These are phyloP conservation scores for Aspergillus asperescens DNA, from an alignment of 495 filamentous ascomycete genomes.

Conservation along the genomic window DNA sequence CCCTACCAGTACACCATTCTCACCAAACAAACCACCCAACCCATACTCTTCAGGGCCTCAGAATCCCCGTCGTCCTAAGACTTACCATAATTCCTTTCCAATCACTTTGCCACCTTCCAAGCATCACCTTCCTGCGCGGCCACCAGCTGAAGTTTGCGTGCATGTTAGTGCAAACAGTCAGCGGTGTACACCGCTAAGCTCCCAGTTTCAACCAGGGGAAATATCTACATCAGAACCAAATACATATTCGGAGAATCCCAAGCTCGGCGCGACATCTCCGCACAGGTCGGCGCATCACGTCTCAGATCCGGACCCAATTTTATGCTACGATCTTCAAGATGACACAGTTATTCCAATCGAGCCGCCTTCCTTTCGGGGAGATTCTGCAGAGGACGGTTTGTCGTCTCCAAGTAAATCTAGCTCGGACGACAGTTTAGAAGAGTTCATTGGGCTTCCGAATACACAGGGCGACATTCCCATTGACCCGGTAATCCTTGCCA, in stretches of 20 bases:
- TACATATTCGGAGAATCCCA: not conserved
- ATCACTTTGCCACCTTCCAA: conserved; percentile 15
- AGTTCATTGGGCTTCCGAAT: conserved; percentile 9
- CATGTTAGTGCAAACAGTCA: conserved; percentile 9
- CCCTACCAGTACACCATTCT: not conserved
- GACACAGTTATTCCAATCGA: conserved; percentile 7
- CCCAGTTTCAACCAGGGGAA: not conserved
- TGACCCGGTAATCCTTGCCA: conserved; percentile 17
- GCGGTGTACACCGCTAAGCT: not conserved
- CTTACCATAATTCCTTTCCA: not conserved
- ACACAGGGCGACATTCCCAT: conserved; percentile 16
- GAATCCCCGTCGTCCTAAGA: not conserved
- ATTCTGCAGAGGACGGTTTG: conserved; percentile 4
- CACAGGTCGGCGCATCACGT: not conserved
- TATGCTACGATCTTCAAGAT: not conserved
- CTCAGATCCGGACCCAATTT: not conserved
- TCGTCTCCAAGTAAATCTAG: conserved; percentile 19
- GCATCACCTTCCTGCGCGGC: conserved; percentile 19
- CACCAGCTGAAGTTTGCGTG: conserved; percentile 19
- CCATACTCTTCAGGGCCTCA: not conserved
- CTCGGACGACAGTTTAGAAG: conserved; percentile 13
- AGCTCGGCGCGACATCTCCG: not conserved
- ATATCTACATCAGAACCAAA: not conserved
- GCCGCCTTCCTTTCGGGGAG: conserved; percentile 12
- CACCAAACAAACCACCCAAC: not conserved